Percentiles rank a stretch among this genome's conserved stretches.
phyloP scores from a whole-genome alignment of 371 early-diverging fungal genomes.

The Batrachochytrium dendrobatidis region DNA sequence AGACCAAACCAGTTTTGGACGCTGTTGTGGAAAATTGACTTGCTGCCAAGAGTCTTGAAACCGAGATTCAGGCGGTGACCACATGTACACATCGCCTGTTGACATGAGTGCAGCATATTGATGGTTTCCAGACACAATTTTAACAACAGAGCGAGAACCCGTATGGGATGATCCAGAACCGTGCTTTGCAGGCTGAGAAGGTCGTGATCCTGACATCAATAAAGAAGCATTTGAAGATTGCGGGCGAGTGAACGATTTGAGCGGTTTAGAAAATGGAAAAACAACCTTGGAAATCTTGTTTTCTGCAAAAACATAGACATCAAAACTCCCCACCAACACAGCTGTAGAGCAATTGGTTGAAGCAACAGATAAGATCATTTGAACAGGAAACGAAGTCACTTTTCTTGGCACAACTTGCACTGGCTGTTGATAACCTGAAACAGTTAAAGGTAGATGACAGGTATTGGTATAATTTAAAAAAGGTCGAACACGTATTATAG shows the following conservation, averaged over 20 bases:
- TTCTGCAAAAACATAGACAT: slow-evolving; percentile 28
- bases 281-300: slow-evolving; percentile 12
- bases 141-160: slow-evolving; percentile 8
- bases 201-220: background rate
- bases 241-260: too few relatives aligned
- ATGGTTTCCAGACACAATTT: slow-evolving; percentile 31
- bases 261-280: slow-evolving; percentile 21
- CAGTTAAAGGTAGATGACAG: background rate
- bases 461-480: background rate
- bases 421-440: slow-evolving; percentile 17
- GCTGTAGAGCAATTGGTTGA: slow-evolving; percentile 37
- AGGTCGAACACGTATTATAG: slow-evolving; percentile 1
- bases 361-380: slow-evolving; percentile 17
- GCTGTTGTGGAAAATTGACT: slow-evolving; percentile 20
- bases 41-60: slow-evolving; percentile 24
- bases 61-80: slow-evolving; percentile 27
- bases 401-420: slow-evolving; percentile 29
- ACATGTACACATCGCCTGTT: slow-evolving; percentile 35
- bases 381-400: slow-evolving; percentile 30
- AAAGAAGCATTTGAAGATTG: background rate
- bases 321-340: slow-evolving; percentile 23
- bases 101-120: slow-evolving; percentile 25
- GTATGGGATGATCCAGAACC: slow-evolving; percentile 4
- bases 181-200: background rate
- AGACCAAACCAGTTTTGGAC: slow-evolving; percentile 29